Base-by-base conservation (phyloP, 139 green algal genomes). In the Zygnema circumcarinatum region DNA sequence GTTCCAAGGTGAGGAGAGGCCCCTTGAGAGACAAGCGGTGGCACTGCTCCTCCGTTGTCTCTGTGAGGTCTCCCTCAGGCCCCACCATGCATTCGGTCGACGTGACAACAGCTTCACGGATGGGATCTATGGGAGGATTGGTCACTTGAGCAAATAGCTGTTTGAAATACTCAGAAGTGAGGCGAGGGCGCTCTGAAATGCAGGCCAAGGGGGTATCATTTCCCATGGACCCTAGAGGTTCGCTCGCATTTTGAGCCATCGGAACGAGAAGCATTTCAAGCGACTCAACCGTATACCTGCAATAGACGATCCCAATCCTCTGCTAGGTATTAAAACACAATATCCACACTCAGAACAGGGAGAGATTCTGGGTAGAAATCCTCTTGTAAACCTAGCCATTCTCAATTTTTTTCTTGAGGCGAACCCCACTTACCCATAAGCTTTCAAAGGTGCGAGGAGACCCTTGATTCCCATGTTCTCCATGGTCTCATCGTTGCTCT, bases 131-230 rank as follows among this genome's bases (percentile, higher is more conserved):
- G 74, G 96, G 95, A 0, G 96, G 96, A 92, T 98, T 98, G 76
- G 96, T 98, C 75, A 98, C 96, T 94, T 98, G 96, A 11, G 96
- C 96, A 84, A 98, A 98, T 0, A 98, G 92, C 94, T 98, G 95
- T 93, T 98, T 98, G 93, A 98, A 98, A 93, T 98, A 98, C 91
- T 99, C 96, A 72, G 93, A 96, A 25, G 94, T 89, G 88, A 96
- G 92, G 91, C 96, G 96, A 29, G 95, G 94, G 32, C 95, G 89
- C 36, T 94, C 69, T 68, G 87, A 95, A 74, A 99, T 95, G 42
- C 91, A 94, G 0, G 96, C 95, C 87, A 98, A 93, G 1, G 96
- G 93, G 0, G 96, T 93, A 87, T 98, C 96, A 79, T 98, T 98
- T 83, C 96, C 96, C 96, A 98, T 98, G 38, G 94, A 98, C 69